These are phyloP conservation scores for Clathrospora elynae DNA, from an alignment of 2,329 filamentous ascomycete genomes.

Conservation along the genomic window DNA sequence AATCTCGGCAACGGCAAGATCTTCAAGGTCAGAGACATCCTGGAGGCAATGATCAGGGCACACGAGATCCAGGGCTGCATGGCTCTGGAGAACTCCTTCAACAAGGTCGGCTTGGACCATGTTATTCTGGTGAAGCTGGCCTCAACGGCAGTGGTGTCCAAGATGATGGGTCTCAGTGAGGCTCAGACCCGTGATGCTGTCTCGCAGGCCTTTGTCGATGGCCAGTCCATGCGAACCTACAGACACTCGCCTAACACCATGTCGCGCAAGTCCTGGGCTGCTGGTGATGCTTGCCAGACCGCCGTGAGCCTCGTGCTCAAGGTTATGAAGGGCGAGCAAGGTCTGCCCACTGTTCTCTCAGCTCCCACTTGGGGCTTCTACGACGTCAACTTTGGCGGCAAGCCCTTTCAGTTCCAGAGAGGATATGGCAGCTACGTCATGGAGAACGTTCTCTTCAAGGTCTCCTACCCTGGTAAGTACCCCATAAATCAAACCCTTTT, in stretches of 20 bases:
- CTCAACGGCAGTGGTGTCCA: conserved; percentile 88
- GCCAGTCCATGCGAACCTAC: conserved; percentile 94
- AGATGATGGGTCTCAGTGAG: conserved; percentile 89
- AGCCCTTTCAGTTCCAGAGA: conserved; percentile 89
- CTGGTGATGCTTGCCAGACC: conserved; percentile 95
- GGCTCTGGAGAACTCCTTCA: conserved; percentile 96
- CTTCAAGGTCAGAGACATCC: conserved; percentile 85
- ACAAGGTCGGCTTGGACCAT: conserved; percentile 97
- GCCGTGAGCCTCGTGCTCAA: conserved; percentile 90
- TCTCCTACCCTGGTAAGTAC: conserved; percentile 85
- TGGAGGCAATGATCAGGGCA: conserved; percentile 98
- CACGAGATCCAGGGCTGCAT: conserved; percentile 98
- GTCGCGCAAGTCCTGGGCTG: conserved; percentile 99
- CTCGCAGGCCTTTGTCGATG: conserved; percentile 96
- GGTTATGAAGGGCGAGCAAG: conserved; percentile 88
- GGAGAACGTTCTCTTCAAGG: conserved; percentile 99
- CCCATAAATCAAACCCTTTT: not conserved
- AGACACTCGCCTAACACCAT: conserved; percentile 98
- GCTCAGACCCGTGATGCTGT: conserved; percentile 93
- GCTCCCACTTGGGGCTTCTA: conserved; percentile 98
- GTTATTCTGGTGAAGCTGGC: conserved; percentile 98
- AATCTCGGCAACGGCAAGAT: conserved; percentile 73
- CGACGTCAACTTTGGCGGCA: conserved; percentile 95
- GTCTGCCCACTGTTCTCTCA: conserved; percentile 89
- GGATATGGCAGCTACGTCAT: conserved; percentile 98